Evolutionary conservation across 805 yeast species (phyloP), one percentile per base, ranked within the genome.

Genomic region (Kuraishia capsulata): DNA sequence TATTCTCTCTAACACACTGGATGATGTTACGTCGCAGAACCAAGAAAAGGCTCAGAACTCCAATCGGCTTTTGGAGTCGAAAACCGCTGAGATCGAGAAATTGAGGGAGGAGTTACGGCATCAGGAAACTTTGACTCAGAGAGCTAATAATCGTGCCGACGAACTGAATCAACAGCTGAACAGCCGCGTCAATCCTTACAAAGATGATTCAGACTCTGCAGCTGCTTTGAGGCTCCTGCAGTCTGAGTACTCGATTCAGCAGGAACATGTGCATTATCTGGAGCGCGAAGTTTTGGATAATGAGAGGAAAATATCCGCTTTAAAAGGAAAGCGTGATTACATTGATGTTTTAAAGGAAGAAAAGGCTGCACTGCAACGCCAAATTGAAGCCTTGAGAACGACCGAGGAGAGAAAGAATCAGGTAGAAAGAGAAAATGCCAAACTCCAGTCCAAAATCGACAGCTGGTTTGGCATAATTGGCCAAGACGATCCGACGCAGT

Each of bases 291-390:
- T 74, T 42, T 59, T 76, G 37, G 59, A 67, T 5, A 76, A 80
- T 49, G 59, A 74, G 18, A 71, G 66, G 42, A 69, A 74, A 30
- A 64, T 81, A 40, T 67, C 68, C 43, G 59, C 63, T 8, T 58
- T 76, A 19, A 71, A 72, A 43, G 56, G 71, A 42, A 64, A 65
- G 42, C 62, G 73, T 42, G 54, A 57, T 21, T 67, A 71, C 20
- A 53, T 57, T 4, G 81, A 75, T 46, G 49, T 80, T 8, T 56
- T 80, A 25, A 73, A 69, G 45, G 80, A 74, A 44, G 81, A 80
- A 43, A 77, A 73, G 39, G 44, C 51, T 0, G 47, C 68, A 0
- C 52, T 79, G 25, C 50, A 55, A 18, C 54, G 60, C 16, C 68
- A 67, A 42, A 33, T 77, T 16, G 40, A 48, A 3, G 45, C 49